These are phyloP conservation scores for Ophiosphaerella narmari DNA, from an alignment of 2,329 filamentous ascomycete species.

Conservation along the genomic window DNA sequence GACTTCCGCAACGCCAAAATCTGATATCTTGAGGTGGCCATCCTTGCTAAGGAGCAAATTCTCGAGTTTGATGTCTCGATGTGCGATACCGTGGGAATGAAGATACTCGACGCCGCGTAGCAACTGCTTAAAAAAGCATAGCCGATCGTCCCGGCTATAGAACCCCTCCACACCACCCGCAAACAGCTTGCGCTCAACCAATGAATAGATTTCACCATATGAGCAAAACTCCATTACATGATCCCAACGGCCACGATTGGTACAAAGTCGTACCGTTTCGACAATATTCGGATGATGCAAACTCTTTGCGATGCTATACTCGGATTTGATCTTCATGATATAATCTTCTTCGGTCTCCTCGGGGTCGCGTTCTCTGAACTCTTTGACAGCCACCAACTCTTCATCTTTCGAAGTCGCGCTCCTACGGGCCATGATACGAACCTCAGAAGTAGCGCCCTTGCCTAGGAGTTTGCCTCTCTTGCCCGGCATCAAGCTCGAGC, in stretches of 20 bases:
- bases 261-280: slow-evolving; percentile 75
- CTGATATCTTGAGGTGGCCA: slow-evolving; percentile 85
- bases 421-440: slow-evolving; percentile 79
- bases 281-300: slow-evolving; percentile 87
- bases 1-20: slow-evolving; percentile 88
- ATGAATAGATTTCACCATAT: slow-evolving; percentile 76
- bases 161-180: slow-evolving; percentile 57
- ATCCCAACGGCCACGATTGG: slow-evolving; percentile 76
- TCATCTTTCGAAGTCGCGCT: slow-evolving; percentile 58
- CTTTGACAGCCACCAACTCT: slow-evolving; percentile 83
- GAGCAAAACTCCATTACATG: slow-evolving; percentile 93
- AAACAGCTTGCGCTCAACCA: slow-evolving; percentile 65
- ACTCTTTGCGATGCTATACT: slow-evolving; percentile 86
- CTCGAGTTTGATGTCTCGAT: slow-evolving; percentile 89
- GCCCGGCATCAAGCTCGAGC: slow-evolving; percentile 67
- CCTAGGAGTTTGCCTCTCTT: slow-evolving; percentile 76
- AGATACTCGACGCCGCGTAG: slow-evolving; percentile 81
- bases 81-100: slow-evolving; percentile 82
- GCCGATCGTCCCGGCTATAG: slow-evolving; percentile 69
- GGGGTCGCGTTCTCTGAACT: slow-evolving; percentile 75
- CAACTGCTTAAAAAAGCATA: slow-evolving; percentile 89
- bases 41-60: slow-evolving; percentile 80
- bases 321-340: slow-evolving; percentile 86
- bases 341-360: slow-evolving; percentile 76
- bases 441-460: slow-evolving; percentile 81